phyloP scores from a whole-genome alignment of 495 filamentous ascomycete genomes.

The Coniosporium apollinis region DNA sequence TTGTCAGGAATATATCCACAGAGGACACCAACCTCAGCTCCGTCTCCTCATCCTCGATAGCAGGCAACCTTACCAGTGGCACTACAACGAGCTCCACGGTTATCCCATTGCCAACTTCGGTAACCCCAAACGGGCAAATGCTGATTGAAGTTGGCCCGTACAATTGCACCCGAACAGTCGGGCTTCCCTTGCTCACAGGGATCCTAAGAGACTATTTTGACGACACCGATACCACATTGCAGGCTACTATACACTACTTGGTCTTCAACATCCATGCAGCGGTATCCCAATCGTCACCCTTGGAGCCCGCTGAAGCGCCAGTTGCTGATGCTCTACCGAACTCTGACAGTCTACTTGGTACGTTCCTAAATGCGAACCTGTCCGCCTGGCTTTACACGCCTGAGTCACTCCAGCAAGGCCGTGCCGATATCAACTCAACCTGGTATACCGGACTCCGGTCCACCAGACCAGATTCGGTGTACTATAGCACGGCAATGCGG shows the following conservation, averaged over 20 bases:
- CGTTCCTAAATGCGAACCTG: slow-evolving; percentile 24
- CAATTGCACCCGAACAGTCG: too few species aligned
- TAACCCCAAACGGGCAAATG: slow-evolving; percentile 12
- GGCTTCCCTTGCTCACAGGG: too few species aligned
- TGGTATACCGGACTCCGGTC: slow-evolving; percentile 34
- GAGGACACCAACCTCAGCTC: too few species aligned
- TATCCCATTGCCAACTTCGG: slow-evolving; percentile 14
- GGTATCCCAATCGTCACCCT: slow-evolving; percentile 22
- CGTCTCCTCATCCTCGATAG: neutral
- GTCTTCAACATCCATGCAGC: slow-evolving; percentile 45
- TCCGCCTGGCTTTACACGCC: slow-evolving; percentile 38
- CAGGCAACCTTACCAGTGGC: slow-evolving; percentile 3
- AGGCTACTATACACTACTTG: slow-evolving; percentile 30
- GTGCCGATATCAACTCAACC: slow-evolving; percentile 38
- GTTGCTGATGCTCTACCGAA: slow-evolving; percentile 23
- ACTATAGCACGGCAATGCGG: slow-evolving; percentile 30
- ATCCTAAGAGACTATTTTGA: slow-evolving; percentile 33
- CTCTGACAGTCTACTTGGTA: slow-evolving; percentile 14
- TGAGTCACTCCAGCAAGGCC: slow-evolving; percentile 27
- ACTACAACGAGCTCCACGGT: slow-evolving; percentile 17
- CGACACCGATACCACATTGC: slow-evolving; percentile 28
- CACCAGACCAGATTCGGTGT: slow-evolving; percentile 33
- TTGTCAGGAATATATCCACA: too few species aligned
- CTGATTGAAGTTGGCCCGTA: slow-evolving; percentile 37
- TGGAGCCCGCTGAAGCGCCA: slow-evolving; percentile 24